Evolutionary conservation across 2,329 filamentous ascomycete genomes (phyloP), one percentile per base, ranked within the genome.

Genomic region (Scedosporium aurantiacum): DNA sequence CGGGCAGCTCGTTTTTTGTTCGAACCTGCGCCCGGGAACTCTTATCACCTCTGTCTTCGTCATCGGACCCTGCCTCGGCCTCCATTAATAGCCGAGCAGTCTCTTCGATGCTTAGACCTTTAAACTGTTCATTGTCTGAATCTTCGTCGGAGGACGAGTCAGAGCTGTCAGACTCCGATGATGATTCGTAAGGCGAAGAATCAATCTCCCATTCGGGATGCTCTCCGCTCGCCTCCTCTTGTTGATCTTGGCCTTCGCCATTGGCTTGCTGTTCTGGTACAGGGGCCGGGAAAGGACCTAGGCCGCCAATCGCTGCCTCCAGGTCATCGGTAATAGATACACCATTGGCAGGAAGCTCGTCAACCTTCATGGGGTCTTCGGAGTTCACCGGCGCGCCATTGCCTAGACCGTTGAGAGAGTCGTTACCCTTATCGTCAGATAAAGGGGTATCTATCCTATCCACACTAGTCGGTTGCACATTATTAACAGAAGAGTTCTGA

Each of bases 131-230:
- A 60, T 82, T 72, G 47, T 75, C 81, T 1, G 81, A 82, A 63
- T 82, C 82, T 61, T 84, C 81, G 43, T 78, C 76, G 58, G 82
- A 80, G n/a, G 81, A 82, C 0, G 81, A 83, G 45, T 81, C 82
- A 64, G 86, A 83, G 2, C 84, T 85, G 66, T 74, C 78, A 4
- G 81, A 83, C 14, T 83, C 79, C 0, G 79, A 81, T 0, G 83
- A 89, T 5, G 87, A 89, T 68, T 86, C 84, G 68, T 88, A 88
- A 0, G 88, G 88, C 0, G 87, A 90, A 1, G 88, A 91, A 68
- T 93, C 89, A 6, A 81, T 76, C 70, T 96, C 90, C 90, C 91
- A 97, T 72, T 97, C 92, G 2, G 88, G 86, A 54, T 88, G 78
- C 10, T 74, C 77, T 61, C 67, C 67, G 54, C 28, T 47, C 23